Conservation (phyloP, 495 filamentous ascomycete genomes). For the Podospora sp. region DNA sequence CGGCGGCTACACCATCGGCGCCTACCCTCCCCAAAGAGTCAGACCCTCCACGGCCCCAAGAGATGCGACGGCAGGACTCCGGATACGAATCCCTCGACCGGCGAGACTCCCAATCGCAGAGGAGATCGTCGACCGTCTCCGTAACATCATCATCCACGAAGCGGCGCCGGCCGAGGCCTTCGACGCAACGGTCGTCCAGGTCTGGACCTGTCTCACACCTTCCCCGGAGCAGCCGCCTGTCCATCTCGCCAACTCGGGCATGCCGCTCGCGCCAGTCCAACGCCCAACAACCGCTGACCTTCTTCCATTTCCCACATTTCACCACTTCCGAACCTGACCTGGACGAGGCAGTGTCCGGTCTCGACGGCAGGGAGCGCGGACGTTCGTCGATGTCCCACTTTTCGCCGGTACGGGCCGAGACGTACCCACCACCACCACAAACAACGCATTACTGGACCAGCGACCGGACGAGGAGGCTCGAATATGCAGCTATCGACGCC, state of each 20-base stretch:
- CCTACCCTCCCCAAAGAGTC: conserved; percentile 21
- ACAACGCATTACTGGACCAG: conserved; percentile 62
- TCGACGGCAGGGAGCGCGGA: neutral
- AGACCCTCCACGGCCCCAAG: conserved; percentile 24
- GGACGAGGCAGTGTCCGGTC: conserved; percentile 21
- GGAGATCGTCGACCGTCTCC: conserved; percentile 28
- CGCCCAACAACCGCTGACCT: conserved; percentile 39
- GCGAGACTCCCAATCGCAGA: conserved; percentile 31
- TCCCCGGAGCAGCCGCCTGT: conserved; percentile 29
- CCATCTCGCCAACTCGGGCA: conserved; percentile 30
- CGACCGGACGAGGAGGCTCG: conserved; percentile 54
- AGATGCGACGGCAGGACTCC: conserved; percentile 53
- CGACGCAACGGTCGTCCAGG: conserved; percentile 37
- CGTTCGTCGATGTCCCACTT: conserved; percentile 17
- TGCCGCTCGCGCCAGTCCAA: conserved; percentile 22
- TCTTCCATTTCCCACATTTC: conserved; percentile 53
- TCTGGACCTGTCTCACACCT: conserved; percentile 36
- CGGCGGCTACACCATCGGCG: conserved; percentile 5
- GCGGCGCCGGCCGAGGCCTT: conserved; percentile 39
- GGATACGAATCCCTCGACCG: conserved; percentile 50
- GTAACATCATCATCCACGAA: conserved; percentile 35
- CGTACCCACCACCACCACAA: conserved; percentile 48
- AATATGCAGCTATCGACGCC: conserved; percentile 62
- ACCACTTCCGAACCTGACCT: conserved; percentile 42
- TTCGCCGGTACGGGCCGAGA: conserved; percentile 22